Conservation (phyloP, 2,329 filamentous ascomycete species). For the Ascomycota sp. region DNA sequence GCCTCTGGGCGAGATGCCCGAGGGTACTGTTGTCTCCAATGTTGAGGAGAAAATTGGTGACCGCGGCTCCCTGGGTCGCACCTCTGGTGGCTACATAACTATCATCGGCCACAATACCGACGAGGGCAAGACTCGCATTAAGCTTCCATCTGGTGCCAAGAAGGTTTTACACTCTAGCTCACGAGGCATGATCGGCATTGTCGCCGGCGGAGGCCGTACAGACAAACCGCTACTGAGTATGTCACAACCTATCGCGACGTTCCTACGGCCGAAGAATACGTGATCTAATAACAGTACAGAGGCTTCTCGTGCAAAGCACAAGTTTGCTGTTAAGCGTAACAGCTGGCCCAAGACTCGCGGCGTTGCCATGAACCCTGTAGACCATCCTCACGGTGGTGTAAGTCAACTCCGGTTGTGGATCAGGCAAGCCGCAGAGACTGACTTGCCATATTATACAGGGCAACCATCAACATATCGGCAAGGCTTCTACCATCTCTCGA, state of each 20-base stretch:
- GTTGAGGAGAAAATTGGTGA: constrained; percentile 98
- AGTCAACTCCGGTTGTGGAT: constrained; percentile 13
- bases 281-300: constrained; percentile 29
- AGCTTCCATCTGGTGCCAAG: constrained; percentile 97
- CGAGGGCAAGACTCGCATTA: constrained; percentile 98
- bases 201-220: constrained; percentile 96
- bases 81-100: constrained; percentile 98
- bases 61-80: constrained; percentile 87
- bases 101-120: constrained; percentile 95
- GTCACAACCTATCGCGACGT: constrained; percentile 9
- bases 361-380: constrained; percentile 99
- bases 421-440: constrained; percentile 13
- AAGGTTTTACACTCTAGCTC: constrained; percentile 87
- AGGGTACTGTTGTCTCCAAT: constrained; percentile 98
- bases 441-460: constrained; percentile 32
- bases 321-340: constrained; percentile 99
- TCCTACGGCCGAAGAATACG: not conserved
- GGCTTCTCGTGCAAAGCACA: constrained; percentile 99
- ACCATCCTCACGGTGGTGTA: constrained; percentile 93
- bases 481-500: constrained; percentile 97
- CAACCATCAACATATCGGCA: constrained; percentile 99
- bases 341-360: constrained; percentile 99
- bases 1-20: constrained; percentile 79
- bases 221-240: constrained; percentile 96
- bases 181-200: constrained; percentile 98